Base-by-base conservation (phyloP, 306 rosid genomes). In the Cicer yamashitae region DNA sequence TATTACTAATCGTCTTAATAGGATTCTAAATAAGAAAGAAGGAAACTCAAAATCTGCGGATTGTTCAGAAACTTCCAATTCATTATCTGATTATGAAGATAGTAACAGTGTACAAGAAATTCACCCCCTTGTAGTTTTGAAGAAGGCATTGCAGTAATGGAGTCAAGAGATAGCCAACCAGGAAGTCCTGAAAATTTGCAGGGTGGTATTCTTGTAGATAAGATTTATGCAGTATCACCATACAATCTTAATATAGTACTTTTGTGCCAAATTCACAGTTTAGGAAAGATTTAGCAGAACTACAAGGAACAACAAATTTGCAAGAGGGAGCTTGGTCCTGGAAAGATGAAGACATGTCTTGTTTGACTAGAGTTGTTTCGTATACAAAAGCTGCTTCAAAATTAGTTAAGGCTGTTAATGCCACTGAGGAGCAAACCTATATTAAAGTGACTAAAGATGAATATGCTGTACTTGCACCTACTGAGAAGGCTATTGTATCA, bases 361-460 rank as follows among this genome's bases (percentile, higher is more conserved):
- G 89, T 79, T 87, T 94, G 67, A 82, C 86, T 25, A 80, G 97
- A 67, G 69, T 81, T 45, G 83, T 94, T 77, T 71, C 97, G 4
- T 90, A 85, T 76, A 83, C 75, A 75, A 87, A 81, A 60, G 77
- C 97, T 40, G 93, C 94, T 61, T 70, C 96, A 1, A 94, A 84
- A 83, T 73, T 90, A 53, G 75, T 94, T 48, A 90, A 91, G 75
- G 86, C 91, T 22, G 82, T 86, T 39, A 87, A 68, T 63, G 93
- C 91, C 70, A 87, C 81, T 5, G 98, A 94, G 85, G 97, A 90
- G 77, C 97, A 94, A 85, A 89, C 83, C 25, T 91, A 91, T 61
- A 6, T 90, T 52, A 91, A 77, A 85, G 93, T 79, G 46, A 73
- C 76, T 46, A 88, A 86, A 71, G 84, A 78, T 62, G 96, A 90